A percentile compares a stretch with the other conserved stretches of the same genome.
phyloP scores from a whole-genome alignment of 139 green algal genomes.

The Chlorella sorokiniana region DNA sequence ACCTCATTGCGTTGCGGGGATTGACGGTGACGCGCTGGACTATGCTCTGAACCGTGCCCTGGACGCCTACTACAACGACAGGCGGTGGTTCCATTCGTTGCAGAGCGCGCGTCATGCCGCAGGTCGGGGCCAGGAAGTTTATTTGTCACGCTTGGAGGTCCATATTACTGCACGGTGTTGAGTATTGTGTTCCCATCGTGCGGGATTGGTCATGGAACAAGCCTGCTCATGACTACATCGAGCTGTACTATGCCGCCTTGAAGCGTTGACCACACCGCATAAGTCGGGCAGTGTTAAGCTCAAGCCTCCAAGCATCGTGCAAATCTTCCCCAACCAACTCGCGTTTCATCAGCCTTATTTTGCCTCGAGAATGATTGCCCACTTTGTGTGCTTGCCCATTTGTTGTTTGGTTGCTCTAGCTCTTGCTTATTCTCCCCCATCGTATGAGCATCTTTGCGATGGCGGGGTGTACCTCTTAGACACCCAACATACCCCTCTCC shows the following conservation, averaged over 20 bases:
- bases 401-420: no score
- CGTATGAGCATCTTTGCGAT: no score
- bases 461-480: no score
- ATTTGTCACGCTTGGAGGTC: neutral
- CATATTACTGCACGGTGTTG: neutral
- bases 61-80: conserved; percentile 48
- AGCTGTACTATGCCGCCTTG: conserved; percentile 88
- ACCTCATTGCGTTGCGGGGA: conserved; percentile 44
- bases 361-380: no score
- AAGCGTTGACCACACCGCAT: no score
- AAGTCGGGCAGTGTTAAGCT: no score
- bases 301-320: no score
- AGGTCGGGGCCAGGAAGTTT: conserved; percentile 5
- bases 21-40: conserved; percentile 86
- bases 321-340: no score
- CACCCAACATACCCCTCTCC: no score
- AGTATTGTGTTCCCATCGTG: neutral
- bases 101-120: conserved; percentile 60
- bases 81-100: conserved; percentile 59
- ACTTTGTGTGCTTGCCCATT: no score
- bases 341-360: no score
- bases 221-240: conserved; percentile 93
- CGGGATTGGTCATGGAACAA: conserved; percentile 96
- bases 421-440: no score
- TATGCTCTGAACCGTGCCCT: conserved; percentile 84